These are phyloP conservation scores for Didymella sp. DNA, from an alignment of 2,329 filamentous ascomycete species.

Conservation along the genomic window DNA sequence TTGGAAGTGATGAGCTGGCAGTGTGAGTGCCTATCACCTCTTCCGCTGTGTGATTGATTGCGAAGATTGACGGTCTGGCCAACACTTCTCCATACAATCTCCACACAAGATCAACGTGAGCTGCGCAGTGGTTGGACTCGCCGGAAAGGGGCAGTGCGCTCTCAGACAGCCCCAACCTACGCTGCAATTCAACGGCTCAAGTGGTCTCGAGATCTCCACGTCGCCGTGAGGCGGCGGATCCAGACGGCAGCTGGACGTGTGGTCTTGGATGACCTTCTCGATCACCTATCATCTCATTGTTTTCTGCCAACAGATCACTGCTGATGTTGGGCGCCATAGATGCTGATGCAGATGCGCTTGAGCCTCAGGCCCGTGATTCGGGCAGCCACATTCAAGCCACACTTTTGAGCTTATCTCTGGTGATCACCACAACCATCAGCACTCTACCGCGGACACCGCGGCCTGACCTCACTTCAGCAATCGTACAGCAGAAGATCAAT, in stretches of 20 bases:
- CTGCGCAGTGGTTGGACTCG: conserved; percentile 7
- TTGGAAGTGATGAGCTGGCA: conserved; percentile 14
- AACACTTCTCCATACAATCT: conserved; percentile 15
- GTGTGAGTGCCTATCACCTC: conserved; percentile 3
- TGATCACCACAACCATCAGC: not conserved
- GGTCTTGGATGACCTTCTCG: not conserved
- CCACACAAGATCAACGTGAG: conserved; percentile 18
- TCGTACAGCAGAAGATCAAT: not conserved
- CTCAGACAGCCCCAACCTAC: conserved; percentile 11
- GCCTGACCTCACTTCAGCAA: not conserved
- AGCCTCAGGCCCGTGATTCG: conserved; percentile 2
- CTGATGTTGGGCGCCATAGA: conserved; percentile 11
- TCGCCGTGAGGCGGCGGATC: conserved; percentile 11
- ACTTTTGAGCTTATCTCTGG: conserved; percentile 1
- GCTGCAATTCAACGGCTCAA: conserved; percentile 12
- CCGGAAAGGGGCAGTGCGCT: conserved; percentile 8
- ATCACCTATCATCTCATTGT: not conserved
- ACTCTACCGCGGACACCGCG: not conserved
- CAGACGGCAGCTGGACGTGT: not conserved
- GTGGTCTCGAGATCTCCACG: conserved; percentile 13
- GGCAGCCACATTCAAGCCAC: conserved; percentile 15
- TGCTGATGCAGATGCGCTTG: conserved; percentile 5
- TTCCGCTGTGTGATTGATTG: conserved; percentile 2
- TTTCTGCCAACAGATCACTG: conserved; percentile 13
- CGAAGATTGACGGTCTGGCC: conserved; percentile 10